Evolutionary conservation across 1,284 basidiomycete species (phyloP).

Genomic region (Rhodofomes roseus): DNA sequence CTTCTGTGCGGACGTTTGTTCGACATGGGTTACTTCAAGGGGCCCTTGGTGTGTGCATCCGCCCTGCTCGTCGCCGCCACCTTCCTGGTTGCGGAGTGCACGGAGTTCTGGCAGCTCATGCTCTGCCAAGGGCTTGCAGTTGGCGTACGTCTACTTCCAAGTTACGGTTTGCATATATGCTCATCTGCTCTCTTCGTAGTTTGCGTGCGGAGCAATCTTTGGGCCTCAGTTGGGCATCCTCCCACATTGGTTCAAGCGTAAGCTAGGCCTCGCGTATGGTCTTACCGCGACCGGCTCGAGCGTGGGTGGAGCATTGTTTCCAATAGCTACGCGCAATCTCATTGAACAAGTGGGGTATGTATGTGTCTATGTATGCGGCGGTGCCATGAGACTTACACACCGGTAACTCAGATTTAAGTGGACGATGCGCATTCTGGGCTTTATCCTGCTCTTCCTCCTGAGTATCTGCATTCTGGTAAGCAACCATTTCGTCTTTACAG

Average conservation of each 20-base stretch:
- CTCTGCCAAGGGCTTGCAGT: conserved; percentile 44
- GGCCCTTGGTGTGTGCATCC: conserved; percentile 31
- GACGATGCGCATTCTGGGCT: conserved; percentile 58
- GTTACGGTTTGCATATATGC: background rate
- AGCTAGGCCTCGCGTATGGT: conserved; percentile 38
- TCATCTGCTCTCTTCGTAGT: conserved; percentile 12
- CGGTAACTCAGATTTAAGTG: conserved; percentile 45
- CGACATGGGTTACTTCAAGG: conserved; percentile 47
- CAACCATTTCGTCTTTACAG: conserved; percentile 8
- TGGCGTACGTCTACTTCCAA: conserved; percentile 30
- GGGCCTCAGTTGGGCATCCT: conserved; percentile 39
- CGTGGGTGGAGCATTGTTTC: conserved; percentile 41
- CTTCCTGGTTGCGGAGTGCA: conserved; percentile 49
- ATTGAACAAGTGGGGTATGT: conserved; percentile 33
- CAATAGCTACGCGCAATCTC: conserved; percentile 38
- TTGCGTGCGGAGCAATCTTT: conserved; percentile 39
- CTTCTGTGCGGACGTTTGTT: conserved; percentile 51
- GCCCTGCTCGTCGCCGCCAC: conserved; percentile 38
- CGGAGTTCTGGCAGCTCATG: conserved; percentile 49
- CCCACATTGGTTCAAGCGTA: conserved; percentile 47
- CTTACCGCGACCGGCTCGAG: conserved; percentile 39
- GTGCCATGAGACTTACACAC: background rate
- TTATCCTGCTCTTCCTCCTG: conserved; percentile 44
- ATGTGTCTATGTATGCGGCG: background rate
- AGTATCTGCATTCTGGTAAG: conserved; percentile 39